A percentile compares a stretch with the other conserved stretches of the same genome.
phyloP scores from a whole-genome alignment of 2,329 filamentous ascomycete species.

The Acarospora socialis region DNA sequence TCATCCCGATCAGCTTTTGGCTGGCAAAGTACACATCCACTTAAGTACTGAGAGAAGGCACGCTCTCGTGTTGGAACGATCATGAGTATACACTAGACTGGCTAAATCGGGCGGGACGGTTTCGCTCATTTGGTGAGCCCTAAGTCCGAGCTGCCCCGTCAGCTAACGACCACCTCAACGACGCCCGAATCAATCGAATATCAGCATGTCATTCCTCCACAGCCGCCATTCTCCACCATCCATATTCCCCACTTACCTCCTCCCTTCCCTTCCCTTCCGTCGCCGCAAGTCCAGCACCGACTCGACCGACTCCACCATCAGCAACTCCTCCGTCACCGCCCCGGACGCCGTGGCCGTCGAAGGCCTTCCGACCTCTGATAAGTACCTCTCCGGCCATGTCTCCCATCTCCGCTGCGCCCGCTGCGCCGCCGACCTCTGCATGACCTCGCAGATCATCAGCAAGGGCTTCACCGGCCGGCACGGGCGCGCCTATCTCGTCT shows the following conservation, averaged over 20 bases:
- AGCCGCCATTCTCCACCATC: conserved; percentile 18
- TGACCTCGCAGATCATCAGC: conserved; percentile 45
- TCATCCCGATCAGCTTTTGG: no score
- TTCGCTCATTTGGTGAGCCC: no score
- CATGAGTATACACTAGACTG: no score
- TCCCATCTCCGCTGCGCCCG: conserved; percentile 45
- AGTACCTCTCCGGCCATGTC: conserved; percentile 32
- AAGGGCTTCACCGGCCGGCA: conserved; percentile 53
- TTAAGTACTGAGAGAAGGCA: no score
- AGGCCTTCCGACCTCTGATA: conserved; percentile 10
- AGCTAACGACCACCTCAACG: no score
- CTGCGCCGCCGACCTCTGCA: conserved; percentile 45
- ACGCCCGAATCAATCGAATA: no score
- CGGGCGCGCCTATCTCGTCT: conserved; percentile 49
- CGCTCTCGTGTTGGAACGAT: no score
- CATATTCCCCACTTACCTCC: conserved; percentile 37
- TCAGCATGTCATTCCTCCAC: conserved; percentile 16
- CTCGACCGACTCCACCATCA: conserved; percentile 22
- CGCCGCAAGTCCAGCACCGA: conserved; percentile 28
- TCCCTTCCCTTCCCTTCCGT: conserved; percentile 35
- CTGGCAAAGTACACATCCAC: no score
- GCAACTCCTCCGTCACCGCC: conserved; percentile 15
- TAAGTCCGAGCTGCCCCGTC: no score
- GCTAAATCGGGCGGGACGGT: no score
- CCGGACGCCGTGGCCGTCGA: conserved; percentile 8